Evolutionary conservation across 2,329 filamentous ascomycete genomes (phyloP), one percentile per base, ranked within the genome.

Genomic region (Sporothrix variecibatus): DNA sequence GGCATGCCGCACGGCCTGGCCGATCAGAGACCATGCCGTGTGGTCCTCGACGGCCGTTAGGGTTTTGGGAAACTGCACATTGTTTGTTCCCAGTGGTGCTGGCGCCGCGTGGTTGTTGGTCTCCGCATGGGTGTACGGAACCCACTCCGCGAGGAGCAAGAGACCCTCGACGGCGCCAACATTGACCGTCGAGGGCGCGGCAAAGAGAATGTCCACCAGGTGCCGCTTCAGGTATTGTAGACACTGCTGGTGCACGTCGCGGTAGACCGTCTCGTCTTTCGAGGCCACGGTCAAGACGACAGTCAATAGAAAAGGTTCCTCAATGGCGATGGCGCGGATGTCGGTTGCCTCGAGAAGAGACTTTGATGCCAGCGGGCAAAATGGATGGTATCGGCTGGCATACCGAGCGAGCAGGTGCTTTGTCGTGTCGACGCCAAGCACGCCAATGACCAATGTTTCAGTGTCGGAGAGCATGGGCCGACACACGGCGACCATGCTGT

Each of bases 11-110:
- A 70, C 67, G 17, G 67, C 67, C 49, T 53, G 67, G 17, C 67
- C 67, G 28, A 70, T 53, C 17, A 70, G 46, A n/a, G 67, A 70
- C 67, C 67, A 70, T 1, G 67, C 67, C 15, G 67, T 46, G 28
- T 53, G 40, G 23, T 70, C 67, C 26, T 53, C 67, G 17, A 51
- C 67, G 49, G 56, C 56, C 12, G 56, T 60, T 23, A 60, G 26
- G 56, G n/a, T 60, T 31, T 43, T 43, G 4, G 56, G 56, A 60
- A 60, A 60, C 56, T 60, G 56, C 23, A 31, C 56, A 23, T 60
- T 60, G 56, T 60, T 70, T 28, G 67, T 70, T 49, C 2, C 12
- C 40, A 4, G 34, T 7, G n/a, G n/a, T 4, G 56, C n/a, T 34
- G 34, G 5, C 8, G 34, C 34, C 8, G 34, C 34, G 34, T 8